phyloP scores from a whole-genome alignment of 163 green algal genomes.

The Scenedesmus sp. region DNA sequence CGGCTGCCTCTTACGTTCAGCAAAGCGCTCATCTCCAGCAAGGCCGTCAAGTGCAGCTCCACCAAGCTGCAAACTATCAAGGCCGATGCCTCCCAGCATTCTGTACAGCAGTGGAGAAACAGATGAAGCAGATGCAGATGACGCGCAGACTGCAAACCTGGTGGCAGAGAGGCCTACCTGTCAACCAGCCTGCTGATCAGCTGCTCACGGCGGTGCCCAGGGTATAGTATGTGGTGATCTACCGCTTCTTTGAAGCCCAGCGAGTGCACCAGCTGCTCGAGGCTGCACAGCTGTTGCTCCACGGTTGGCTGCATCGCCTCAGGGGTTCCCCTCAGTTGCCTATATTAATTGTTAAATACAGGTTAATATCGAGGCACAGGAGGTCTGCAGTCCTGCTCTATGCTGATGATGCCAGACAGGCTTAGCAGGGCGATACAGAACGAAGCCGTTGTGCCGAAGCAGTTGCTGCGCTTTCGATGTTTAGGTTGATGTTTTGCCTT shows the following conservation, averaged over 20 bases:
- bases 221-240: slow-evolving; percentile 24
- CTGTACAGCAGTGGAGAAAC: background rate
- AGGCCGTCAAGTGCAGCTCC: background rate
- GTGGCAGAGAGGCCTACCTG: background rate
- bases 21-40: slow-evolving; percentile 38
- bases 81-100: background rate
- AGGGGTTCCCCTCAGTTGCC: too few relatives aligned
- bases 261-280: background rate
- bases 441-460: too few relatives aligned
- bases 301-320: background rate
- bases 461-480: too few relatives aligned
- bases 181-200: slow-evolving; percentile 7
- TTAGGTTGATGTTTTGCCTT: too few relatives aligned
- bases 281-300: slow-evolving; percentile 11
- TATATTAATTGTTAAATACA: too few relatives aligned
- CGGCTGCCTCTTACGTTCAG: slow-evolving; percentile 11
- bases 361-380: too few relatives aligned
- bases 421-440: too few relatives aligned
- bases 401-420: too few relatives aligned
- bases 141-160: background rate
- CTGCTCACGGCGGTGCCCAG: slow-evolving; percentile 19
- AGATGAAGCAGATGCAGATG: background rate
- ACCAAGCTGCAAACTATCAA: slow-evolving; percentile 6
- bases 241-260: background rate
- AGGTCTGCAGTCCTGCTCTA: too few relatives aligned